These are phyloP conservation scores for Leccinum disarticulatum DNA, from an alignment of 768 basidiomycete species.

Conservation along the genomic window DNA sequence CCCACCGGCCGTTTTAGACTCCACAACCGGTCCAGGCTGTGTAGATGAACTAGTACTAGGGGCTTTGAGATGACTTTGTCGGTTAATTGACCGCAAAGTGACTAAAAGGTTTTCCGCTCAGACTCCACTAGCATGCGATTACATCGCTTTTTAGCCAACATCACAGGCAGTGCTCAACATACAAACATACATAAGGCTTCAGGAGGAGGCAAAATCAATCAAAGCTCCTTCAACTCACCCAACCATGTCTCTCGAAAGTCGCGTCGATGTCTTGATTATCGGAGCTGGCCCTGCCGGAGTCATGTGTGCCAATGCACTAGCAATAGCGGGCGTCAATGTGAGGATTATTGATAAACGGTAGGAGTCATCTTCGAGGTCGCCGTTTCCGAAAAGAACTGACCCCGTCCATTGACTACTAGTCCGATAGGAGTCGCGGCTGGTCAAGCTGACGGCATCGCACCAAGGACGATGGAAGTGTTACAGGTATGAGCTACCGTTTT, in stretches of 20 bases:
- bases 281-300: neutral
- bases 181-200: neutral
- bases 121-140: neutral
- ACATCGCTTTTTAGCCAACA: neutral
- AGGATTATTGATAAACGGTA: constrained; percentile 1
- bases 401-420: neutral
- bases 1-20: too few species aligned
- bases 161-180: neutral
- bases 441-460: neutral
- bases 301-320: neutral
- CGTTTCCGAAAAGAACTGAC: neutral
- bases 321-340: neutral
- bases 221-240: neutral
- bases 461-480: neutral
- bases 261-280: neutral
- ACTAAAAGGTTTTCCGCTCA: neutral
- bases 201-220: neutral
- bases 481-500: neutral
- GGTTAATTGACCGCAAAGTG: too few species aligned
- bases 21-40: too few species aligned
- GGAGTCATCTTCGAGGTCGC: neutral
- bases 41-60: too few species aligned
- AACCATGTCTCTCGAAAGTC: neutral
- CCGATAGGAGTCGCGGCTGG: neutral
- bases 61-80: too few species aligned